These are phyloP conservation scores for Diospyros kaki DNA, from an alignment of 148 eudicot genomes.

Conservation along the genomic window DNA sequence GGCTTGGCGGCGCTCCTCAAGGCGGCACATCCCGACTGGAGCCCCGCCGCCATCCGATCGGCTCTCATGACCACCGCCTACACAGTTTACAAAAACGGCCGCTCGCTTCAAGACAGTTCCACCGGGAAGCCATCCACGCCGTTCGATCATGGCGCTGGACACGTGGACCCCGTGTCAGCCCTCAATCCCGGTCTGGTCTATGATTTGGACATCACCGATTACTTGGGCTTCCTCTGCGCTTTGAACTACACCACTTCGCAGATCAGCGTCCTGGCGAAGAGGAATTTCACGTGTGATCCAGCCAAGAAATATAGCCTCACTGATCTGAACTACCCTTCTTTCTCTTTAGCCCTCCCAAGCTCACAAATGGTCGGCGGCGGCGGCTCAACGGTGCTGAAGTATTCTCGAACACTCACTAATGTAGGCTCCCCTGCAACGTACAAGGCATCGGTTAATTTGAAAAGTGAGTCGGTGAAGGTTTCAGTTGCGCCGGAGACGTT, in stretches of 20 bases:
- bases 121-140: slow-evolving; percentile 50
- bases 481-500: slow-evolving; percentile 54
- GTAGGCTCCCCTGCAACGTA: slow-evolving; percentile 71
- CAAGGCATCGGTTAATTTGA: slow-evolving; percentile 38
- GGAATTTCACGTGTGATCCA: slow-evolving; percentile 33
- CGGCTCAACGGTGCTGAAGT: slow-evolving; percentile 33
- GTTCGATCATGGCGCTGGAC: slow-evolving; percentile 47
- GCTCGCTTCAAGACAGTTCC: slow-evolving; percentile 27
- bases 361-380: slow-evolving; percentile 9
- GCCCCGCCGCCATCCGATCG: slow-evolving; percentile 48
- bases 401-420: slow-evolving; percentile 70
- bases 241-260: slow-evolving; percentile 31
- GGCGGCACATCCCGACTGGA: slow-evolving; percentile 45
- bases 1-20: slow-evolving; percentile 47
- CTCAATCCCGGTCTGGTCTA: slow-evolving; percentile 49
- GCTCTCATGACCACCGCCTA: slow-evolving; percentile 59
- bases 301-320: slow-evolving; percentile 26
- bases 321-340: slow-evolving; percentile 47
- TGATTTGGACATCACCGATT: slow-evolving; percentile 32
- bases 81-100: slow-evolving; percentile 28
- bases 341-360: slow-evolving; percentile 27
- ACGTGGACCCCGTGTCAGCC: slow-evolving; percentile 47
- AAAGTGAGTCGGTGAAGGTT: slow-evolving; percentile 53
- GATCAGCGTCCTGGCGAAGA: slow-evolving; percentile 28
- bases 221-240: slow-evolving; percentile 44